Evolutionary conservation across 352 stramenopile species (phyloP), one percentile per base, ranked within the genome.

Genomic region (Lagenidium sp.): DNA sequence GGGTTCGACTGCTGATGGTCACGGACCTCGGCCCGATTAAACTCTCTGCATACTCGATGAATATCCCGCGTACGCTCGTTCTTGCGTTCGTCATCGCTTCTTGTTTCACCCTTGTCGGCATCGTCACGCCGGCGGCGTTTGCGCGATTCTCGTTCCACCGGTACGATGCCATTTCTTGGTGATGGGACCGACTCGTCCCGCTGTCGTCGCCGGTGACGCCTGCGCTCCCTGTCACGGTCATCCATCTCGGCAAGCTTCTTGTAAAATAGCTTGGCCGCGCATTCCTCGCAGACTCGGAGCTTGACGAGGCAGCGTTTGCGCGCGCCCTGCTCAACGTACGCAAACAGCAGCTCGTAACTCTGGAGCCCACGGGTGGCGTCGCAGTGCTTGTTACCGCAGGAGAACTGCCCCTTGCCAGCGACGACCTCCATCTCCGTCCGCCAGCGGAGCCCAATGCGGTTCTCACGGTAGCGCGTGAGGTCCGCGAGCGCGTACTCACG

Each of bases 311-410:
- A 85, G 24, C 53, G 61, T 53, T 91, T 91, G 45, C 51, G 57
- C 36, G 74, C 48, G 20, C 59, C 62, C 7, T 86, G 47, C 52
- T 94, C 82, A 10, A 64, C 40, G 36, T 94, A 94, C 23, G 63
- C 60, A 49, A 94, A 94, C 26, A 85, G 49, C 47, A 94, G 50
- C 57, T 94, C 82, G 51, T 88, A 91, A 46, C 71, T 89, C 40
- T 67, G 65, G 31, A 94, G 50, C 15, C 24, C 48, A 1, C 23
- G 16, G 2, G 35, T 59, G n/a, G 44, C 52, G 34, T 83, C 60
- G 53, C 82, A 94, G n/a, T 31, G 28, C 29, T 85, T 85, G 50
- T 82, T 85, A 24, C 74, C 82, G 49, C 82, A 94, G 4, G 60
- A 50, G 52, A 89, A 88, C 54, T 91, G 78, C 13, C 82, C 82